Evolutionary conservation across 768 basidiomycete species (phyloP), one percentile per base, ranked within the genome.

Genomic region (Xerocomus brunneocitrinus): DNA sequence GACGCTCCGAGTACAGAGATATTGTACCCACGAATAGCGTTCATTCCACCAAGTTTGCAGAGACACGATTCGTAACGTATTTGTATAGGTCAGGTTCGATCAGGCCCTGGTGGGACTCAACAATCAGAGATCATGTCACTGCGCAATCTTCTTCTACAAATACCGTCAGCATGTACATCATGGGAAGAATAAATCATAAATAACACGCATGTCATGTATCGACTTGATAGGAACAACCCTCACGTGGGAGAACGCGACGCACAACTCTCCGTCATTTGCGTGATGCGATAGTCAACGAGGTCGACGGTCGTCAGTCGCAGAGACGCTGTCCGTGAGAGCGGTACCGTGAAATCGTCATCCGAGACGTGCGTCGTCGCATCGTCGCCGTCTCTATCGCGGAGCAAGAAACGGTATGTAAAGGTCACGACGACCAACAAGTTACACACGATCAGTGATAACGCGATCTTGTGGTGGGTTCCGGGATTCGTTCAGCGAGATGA

Each of bases 401-500:
- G 47, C 24, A 55, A 27, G 50, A 52, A 45, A 14, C 60, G 63
- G 45, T 57, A 62, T 8, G 52, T 38, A 41, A 47, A 54, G 8
- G 63, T 62, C 25, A 64, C 63, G 41, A 56, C 50, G 25, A 65
- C 63, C n/a, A 65, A 52, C 22, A 65, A 13, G 31, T 65, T 65
- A 19, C 63, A 65, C 34, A 62, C 63, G 14, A 60, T 34, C 25
- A 59, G 28, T 3, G 63, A 58, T 2, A 61, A 38, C 7, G 54
- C 53, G 12, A 65, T 14, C 64, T 65, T 47, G 12, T 14, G 5
- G 10, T 16, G 38, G 19, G 19, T 19, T 19, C 19, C 19, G 1
- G 19, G 30, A 38, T 16, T 7, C 16, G 28, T 35, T 59, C 27
- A 48, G 44, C 7, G 41, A 34, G 31, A 27, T 3, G 12, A 16